Percentiles rank a stretch among this genome's conserved stretches.
Evolutionary conservation across 192 early-diverging fungal genomes (phyloP).

Genomic region (Coemansia sp.): DNA sequence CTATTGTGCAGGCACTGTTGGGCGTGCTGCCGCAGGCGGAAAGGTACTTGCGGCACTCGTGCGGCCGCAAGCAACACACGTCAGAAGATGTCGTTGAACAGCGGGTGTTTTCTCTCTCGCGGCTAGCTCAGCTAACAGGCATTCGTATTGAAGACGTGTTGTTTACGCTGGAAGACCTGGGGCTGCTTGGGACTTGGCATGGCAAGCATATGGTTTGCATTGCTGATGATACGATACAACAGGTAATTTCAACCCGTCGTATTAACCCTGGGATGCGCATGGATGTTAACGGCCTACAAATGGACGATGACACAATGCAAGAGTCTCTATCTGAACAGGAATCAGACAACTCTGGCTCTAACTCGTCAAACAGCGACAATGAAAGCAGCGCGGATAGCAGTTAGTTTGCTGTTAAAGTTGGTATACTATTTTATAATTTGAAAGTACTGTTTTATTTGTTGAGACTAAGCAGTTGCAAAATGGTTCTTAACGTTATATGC

Average conservation of each 20-base stretch:
- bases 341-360: not conserved
- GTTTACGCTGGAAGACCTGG: conserved; percentile 61
- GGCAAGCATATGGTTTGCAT: conserved; percentile 48
- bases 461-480: not conserved
- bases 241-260: conserved; percentile 27
- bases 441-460: not conserved
- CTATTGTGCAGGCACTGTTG: conserved; percentile 58
- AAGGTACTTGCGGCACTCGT: conserved; percentile 10
- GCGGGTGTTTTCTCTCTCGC: conserved; percentile 47
- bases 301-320: conserved; percentile 4
- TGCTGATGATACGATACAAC: conserved; percentile 33
- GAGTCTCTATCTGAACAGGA: not conserved
- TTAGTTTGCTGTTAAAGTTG: not conserved
- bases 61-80: not conserved
- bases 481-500: not conserved
- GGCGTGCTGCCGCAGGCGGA: conserved; percentile 33
- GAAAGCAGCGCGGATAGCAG: not conserved
- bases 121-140: conserved; percentile 59
- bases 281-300: conserved; percentile 27
- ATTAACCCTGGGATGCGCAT: conserved; percentile 39
- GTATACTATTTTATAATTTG: not conserved
- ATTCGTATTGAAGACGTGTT: conserved; percentile 73
- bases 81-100: conserved; percentile 17
- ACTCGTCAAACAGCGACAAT: not conserved
- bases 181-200: conserved; percentile 61